phyloP scores from a whole-genome alignment of 2,329 filamentous ascomycete genomes.

The Diaporthe caulivora region DNA sequence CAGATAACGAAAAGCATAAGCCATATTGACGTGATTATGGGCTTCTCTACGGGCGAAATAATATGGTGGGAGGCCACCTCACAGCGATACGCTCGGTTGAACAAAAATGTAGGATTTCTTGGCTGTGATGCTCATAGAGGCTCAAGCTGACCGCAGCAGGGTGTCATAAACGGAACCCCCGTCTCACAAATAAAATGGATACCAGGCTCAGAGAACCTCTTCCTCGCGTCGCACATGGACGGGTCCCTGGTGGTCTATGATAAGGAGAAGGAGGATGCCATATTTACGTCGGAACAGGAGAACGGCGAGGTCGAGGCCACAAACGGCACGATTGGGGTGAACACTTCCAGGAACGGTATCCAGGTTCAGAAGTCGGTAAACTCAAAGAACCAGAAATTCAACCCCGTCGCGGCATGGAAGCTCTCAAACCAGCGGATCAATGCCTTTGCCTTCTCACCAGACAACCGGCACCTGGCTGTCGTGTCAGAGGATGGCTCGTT shows the following conservation, averaged over 20 bases:
- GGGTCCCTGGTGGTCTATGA: constrained; percentile 94
- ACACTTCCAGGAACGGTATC: constrained; percentile 61
- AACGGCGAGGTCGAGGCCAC: constrained; percentile 74
- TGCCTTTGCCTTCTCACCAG: constrained; percentile 91
- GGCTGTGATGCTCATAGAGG: neutral
- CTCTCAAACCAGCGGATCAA: constrained; percentile 92
- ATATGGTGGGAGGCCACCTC: constrained; percentile 99
- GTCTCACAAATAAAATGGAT: constrained; percentile 94
- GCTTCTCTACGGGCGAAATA: constrained; percentile 95
- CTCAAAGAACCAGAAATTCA: constrained; percentile 92
- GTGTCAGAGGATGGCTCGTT: constrained; percentile 93
- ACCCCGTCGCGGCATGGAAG: constrained; percentile 94
- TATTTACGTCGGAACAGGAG: constrained; percentile 79
- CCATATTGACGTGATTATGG: constrained; percentile 93
- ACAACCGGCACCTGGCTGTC: constrained; percentile 86
- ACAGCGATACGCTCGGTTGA: constrained; percentile 93
- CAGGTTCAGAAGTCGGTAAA: constrained; percentile 91
- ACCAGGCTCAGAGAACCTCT: constrained; percentile 92
- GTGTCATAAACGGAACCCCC: constrained; percentile 86
- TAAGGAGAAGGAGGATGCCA: constrained; percentile 93
- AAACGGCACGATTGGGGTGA: constrained; percentile 50
- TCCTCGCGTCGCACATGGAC: constrained; percentile 92
- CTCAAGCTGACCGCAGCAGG: constrained; percentile 60
- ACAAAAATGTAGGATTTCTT: constrained; percentile 82
- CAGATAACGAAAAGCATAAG: constrained; percentile 79